Conservation (phyloP, 208 protist genomes). For the Trypanosoma melophagium region DNA sequence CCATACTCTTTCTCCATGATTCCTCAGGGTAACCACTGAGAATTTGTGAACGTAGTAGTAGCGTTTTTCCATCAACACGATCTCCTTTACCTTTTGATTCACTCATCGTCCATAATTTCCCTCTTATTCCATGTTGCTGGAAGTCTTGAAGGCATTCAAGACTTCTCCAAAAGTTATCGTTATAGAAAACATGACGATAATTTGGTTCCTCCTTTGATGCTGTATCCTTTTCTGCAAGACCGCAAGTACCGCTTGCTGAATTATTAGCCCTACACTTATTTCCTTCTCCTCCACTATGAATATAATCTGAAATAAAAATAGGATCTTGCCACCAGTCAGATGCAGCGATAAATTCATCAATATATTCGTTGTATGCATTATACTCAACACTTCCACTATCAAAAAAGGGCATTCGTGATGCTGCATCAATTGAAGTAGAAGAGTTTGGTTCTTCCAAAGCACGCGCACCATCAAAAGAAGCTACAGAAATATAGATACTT, state of each 20-base stretch:
- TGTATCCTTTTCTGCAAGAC: conserved; percentile 10
- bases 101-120: conserved; percentile 25
- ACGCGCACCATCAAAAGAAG: conserved; percentile 25
- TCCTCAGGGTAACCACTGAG: conserved; percentile 17
- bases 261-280: conserved; percentile 25
- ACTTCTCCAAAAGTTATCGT: conserved; percentile 23
- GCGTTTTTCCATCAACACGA: conserved; percentile 23
- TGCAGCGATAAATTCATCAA: conserved; percentile 12
- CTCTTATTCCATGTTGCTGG: conserved; percentile 19
- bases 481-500: conserved; percentile 16
- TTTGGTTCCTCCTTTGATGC: conserved; percentile 9
- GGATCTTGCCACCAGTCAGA: conserved; percentile 33
- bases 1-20: conserved; percentile 23
- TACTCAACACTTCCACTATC: conserved; percentile 26
- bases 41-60: conserved; percentile 24
- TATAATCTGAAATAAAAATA: conserved; percentile 26
- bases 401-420: conserved; percentile 24
- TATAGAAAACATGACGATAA: conserved; percentile 20
- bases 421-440: conserved; percentile 16
- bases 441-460: conserved; percentile 7
- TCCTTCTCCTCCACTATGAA: conserved; percentile 26
- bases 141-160: conserved; percentile 25
- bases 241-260: conserved; percentile 18
- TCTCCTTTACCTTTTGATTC: conserved; percentile 17
- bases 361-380: conserved; percentile 26